These are phyloP conservation scores for Tuber microsphaerosporum DNA, from an alignment of 495 filamentous ascomycete genomes.

Conservation along the genomic window DNA sequence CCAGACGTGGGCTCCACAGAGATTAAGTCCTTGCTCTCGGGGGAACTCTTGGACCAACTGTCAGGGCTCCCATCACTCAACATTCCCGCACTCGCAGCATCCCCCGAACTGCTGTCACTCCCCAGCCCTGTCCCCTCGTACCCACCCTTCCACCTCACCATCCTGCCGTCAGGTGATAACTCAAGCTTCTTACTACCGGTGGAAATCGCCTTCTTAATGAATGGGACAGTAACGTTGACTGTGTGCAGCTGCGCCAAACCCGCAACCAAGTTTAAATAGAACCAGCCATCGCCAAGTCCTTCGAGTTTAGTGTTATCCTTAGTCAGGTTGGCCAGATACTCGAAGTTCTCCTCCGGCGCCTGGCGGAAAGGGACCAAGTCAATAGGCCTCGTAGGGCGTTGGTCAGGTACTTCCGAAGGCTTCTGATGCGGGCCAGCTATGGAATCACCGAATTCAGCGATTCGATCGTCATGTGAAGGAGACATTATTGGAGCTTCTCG, in stretches of 20 bases:
- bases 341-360: conserved; percentile 64
- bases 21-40: conserved; percentile 37
- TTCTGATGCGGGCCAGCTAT: conserved; percentile 17
- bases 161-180: conserved; percentile 63
- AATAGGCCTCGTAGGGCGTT: conserved; percentile 63
- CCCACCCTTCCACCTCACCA: conserved; percentile 68
- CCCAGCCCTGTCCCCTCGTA: conserved; percentile 53
- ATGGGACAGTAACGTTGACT: conserved; percentile 65
- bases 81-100: conserved; percentile 44
- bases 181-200: conserved; percentile 64
- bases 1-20: conserved; percentile 23
- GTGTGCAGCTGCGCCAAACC: conserved; percentile 77
- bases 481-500: conserved; percentile 38
- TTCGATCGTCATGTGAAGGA: conserved; percentile 31
- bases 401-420: conserved; percentile 36
- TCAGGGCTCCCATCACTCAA: conserved; percentile 33
- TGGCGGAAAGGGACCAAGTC: conserved; percentile 64
- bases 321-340: conserved; percentile 64
- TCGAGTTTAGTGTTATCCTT: conserved; percentile 46
- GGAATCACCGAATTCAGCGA: conserved; percentile 35
- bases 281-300: conserved; percentile 58
- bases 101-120: conserved; percentile 47
- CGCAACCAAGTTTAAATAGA: conserved; percentile 72
- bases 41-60: conserved; percentile 32
- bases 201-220: conserved; percentile 59